A percentile compares a stretch with the other conserved stretches of the same genome.
phyloP scores from a whole-genome alignment of 805 yeast species.

The Myxozyma geophila region DNA sequence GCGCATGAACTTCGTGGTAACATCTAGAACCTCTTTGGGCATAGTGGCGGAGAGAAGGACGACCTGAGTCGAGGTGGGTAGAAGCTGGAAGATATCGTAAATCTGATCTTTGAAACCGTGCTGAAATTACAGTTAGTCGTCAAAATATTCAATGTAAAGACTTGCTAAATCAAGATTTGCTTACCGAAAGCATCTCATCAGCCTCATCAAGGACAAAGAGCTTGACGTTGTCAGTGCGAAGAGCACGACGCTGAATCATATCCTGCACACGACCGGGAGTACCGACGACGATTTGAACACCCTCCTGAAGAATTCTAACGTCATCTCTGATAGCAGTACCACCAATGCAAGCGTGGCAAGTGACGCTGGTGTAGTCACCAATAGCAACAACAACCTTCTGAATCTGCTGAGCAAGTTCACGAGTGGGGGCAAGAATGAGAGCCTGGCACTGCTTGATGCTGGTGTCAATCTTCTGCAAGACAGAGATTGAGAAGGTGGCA shows the following conservation, averaged over 20 bases:
- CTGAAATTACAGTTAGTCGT: neutral
- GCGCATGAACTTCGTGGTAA: constrained; percentile 88
- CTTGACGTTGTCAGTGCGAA: constrained; percentile 75
- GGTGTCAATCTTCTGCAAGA: constrained; percentile 82
- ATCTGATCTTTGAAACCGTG: constrained; percentile 96
- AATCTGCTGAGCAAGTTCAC: constrained; percentile 94
- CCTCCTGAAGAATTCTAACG: constrained; percentile 70
- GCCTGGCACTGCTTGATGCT: constrained; percentile 81
- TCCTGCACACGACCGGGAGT: constrained; percentile 96
- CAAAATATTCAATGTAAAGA: neutral
- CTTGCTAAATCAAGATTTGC: neutral
- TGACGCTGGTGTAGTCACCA: constrained; percentile 85
- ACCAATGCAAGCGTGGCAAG: constrained; percentile 91
- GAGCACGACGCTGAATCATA: constrained; percentile 81
- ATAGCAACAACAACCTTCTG: constrained; percentile 83
- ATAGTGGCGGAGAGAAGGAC: constrained; percentile 94
- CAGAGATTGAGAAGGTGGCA: constrained; percentile 94
- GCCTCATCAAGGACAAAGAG: constrained; percentile 95
- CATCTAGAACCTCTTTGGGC: constrained; percentile 87
- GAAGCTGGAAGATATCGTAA: constrained; percentile 81
- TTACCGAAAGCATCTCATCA: constrained; percentile 78
- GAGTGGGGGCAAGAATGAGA: constrained; percentile 88
- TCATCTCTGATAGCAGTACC: constrained; percentile 87
- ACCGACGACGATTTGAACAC: constrained; percentile 92
- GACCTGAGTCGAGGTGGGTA: constrained; percentile 87